Base-by-base conservation (phyloP, 2,329 filamentous ascomycete species). In the Hypoxylon sp. region DNA sequence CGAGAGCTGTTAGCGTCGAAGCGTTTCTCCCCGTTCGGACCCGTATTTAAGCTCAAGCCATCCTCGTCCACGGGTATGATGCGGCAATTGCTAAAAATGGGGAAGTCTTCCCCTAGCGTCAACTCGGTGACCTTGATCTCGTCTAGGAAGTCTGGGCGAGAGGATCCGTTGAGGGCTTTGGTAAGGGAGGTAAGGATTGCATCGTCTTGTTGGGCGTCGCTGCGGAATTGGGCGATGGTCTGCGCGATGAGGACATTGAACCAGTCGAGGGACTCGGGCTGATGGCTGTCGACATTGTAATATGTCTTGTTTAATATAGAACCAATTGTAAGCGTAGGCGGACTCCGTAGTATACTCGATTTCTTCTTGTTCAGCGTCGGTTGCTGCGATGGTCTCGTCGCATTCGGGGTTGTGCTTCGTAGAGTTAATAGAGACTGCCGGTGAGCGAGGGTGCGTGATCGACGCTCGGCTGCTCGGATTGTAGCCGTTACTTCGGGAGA, bases 181-280 rank as follows among this genome's bases (percentile, higher is more conserved):
- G 91, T 97, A 41, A 99, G 82, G 5, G 92, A 96, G 28, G 87
- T 91, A 30, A 99, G 86, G 43, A 99, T 97, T 2, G 93, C 93
- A 76, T 96, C 93, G 73, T 98, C 92, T 70, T 96, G 90, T 74
- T 97, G 92, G 1, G 96, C 96, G 75, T 98, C 97, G 73, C 92
- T 93, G 65, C 96, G 87, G 75, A 98, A 93, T 79, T 99, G 96
- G 0, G 96, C 95, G 71, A 99, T 97, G 0, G 96, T 97, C 81
- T 99, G 96, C 1, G 94, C 96, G 56, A 98, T 90, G 60, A 99
- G 85, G 25, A 99, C 96, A 78, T 99, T 99, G 86, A 99, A 98
- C 96, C 96, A 99, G 80, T 99, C 96, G 67, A 99, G 82, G 63
- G 93, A 97, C 80, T 99, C 96, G 0, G 96, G 96, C 80, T 98